Base-by-base conservation (phyloP, 1,284 basidiomycete genomes). In the Leccinum solheimii region DNA sequence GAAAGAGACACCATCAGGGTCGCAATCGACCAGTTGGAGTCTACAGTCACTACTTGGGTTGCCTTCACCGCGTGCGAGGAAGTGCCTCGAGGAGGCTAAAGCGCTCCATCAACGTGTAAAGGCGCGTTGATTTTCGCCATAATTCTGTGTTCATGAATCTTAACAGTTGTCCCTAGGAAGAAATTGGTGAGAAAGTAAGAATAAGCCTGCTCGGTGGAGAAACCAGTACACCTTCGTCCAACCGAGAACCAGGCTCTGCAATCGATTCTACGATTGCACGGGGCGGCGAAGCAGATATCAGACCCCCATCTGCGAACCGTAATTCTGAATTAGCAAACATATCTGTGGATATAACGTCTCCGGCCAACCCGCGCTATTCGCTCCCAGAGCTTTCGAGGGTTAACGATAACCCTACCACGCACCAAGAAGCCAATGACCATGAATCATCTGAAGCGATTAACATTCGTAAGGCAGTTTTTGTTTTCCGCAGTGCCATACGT, bases 81-180 rank as follows among this genome's bases (percentile, higher is more conserved):
- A 34, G 40, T 61, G 36, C 30, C 66, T 60, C 23, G n/a, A 60
- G 27, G 58, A 57, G 2, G 57, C 69, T 0, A 27, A 58, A 27
- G 56, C 3, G 5, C 62, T 68, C 23, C 55, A 2, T 23, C 30
- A 38, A 34, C 60, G 60, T 14, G 30, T 68, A 5, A 63, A 34
- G 16, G 67, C 58, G 9, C 51, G 62, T 50, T 5, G 13, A 36
- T 38, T 13, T 26, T 40, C n/a, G 1, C 2, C 13, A 32, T n/a
- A 13, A 23, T 30, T 30, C n/a, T 32, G 16, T 4, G 10, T 7
- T 43, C 7, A 11, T 21, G 13, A 19, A 11, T 27, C 23, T 32
- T 52, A 8, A 27, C 51, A 27, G 8, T 32, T 13, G 14, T 13
- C 11, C 16, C 14, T 50, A 71, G 67, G 54, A 57, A 11, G 43